phyloP scores from a whole-genome alignment of 176 grass and related monocot genomes.

The Musa acuminata region DNA sequence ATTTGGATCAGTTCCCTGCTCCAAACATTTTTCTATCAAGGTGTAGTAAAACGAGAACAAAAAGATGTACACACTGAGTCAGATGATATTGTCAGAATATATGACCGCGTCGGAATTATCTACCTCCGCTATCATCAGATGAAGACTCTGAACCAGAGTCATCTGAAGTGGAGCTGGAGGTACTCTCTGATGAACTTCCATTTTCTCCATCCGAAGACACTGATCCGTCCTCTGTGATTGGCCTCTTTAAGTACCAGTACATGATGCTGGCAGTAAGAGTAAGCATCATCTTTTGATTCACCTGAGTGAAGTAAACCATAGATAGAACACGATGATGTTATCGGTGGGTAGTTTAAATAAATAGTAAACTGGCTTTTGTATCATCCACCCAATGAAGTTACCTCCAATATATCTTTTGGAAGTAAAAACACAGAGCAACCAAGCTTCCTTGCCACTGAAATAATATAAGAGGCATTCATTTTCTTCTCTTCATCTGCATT shows the following conservation, averaged over 20 bases:
- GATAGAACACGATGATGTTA: conserved; percentile 13
- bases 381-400: conserved; percentile 19
- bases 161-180: conserved; percentile 58
- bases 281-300: conserved; percentile 97
- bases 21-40: not conserved
- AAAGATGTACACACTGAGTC: not conserved
- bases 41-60: not conserved
- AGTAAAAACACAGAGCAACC: conserved; percentile 96
- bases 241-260: conserved; percentile 92
- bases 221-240: conserved; percentile 29
- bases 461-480: conserved; percentile 99
- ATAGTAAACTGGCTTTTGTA: not conserved
- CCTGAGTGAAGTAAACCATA: conserved; percentile 30
- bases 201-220: conserved; percentile 49
- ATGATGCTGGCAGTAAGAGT: conserved; percentile 93
- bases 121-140: conserved; percentile 49
- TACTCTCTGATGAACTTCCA: conserved; percentile 55
- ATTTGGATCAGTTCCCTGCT: not conserved
- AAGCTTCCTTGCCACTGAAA: conserved; percentile 92
- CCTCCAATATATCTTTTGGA: conserved; percentile 92
- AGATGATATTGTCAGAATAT: not conserved
- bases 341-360: not conserved
- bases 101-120: conserved; percentile 17
- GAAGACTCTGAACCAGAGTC: conserved; percentile 90
- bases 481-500: conserved; percentile 79